Percentiles rank a stretch among this genome's conserved stretches.
Conservation (phyloP, 2,329 filamentous ascomycete species). For the Westerdykella ornata region DNA sequence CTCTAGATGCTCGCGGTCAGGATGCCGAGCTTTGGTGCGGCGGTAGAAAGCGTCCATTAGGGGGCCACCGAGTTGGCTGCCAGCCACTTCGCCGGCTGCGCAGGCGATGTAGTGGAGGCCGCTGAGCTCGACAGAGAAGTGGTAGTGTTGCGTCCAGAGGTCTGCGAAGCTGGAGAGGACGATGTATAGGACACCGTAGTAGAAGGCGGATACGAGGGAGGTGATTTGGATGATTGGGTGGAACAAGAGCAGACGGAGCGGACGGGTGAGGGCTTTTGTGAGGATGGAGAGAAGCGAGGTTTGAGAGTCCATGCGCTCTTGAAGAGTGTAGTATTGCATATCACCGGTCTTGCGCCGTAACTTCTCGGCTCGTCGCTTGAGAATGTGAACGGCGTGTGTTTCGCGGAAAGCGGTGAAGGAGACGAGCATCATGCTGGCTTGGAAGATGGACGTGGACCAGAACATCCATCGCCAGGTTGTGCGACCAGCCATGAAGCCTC, state of each 20-base stretch:
- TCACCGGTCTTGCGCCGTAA: slow-evolving; percentile 51
- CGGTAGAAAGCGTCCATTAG: slow-evolving; percentile 11
- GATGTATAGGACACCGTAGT: slow-evolving; percentile 36
- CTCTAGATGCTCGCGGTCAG: slow-evolving; percentile 37
- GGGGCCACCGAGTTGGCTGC: slow-evolving; percentile 12
- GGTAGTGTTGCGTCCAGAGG: slow-evolving; percentile 20
- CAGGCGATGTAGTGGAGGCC: slow-evolving; percentile 21
- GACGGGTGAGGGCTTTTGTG: slow-evolving; percentile 41
- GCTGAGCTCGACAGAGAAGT: slow-evolving; percentile 13
- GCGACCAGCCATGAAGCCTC: slow-evolving; percentile 21
- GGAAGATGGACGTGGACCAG: slow-evolving; percentile 22
- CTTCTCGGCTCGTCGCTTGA: slow-evolving; percentile 28
- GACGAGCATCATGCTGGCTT: slow-evolving; percentile 24
- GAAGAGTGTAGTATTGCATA: slow-evolving; percentile 52
- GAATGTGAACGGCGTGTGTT: slow-evolving; percentile 43
- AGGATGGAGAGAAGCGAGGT: slow-evolving; percentile 36
- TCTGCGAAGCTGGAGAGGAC: slow-evolving; percentile 24
- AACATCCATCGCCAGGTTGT: slow-evolving; percentile 30
- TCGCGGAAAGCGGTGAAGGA: slow-evolving; percentile 36
- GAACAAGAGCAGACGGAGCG: slow-evolving; percentile 50
- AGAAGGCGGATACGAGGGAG: slow-evolving; percentile 20
- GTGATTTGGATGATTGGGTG: slow-evolving; percentile 48
- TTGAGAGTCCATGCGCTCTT: slow-evolving; percentile 18
- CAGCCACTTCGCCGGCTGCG: slow-evolving; percentile 56
- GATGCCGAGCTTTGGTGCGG: slow-evolving; percentile 24